Percentiles rank a stretch among this genome's conserved stretches.
Evolutionary conservation across 306 rosid species (phyloP).

Genomic region (Begonia masoniana): DNA sequence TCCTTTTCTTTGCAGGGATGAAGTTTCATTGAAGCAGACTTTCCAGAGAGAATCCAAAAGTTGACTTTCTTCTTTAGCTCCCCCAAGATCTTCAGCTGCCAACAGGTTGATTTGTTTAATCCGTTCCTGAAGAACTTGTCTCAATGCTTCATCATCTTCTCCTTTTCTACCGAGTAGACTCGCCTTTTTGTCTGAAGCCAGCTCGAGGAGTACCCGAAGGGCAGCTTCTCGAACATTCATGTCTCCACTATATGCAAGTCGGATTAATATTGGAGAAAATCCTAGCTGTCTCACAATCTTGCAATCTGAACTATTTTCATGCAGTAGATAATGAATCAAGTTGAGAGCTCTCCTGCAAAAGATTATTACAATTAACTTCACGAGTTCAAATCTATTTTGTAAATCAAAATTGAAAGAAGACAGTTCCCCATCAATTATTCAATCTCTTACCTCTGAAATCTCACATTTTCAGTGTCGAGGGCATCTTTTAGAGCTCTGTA

Average conservation of each 20-base stretch:
- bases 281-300: conserved; percentile 47
- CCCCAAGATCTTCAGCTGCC: conserved; percentile 74
- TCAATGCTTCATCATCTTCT: conserved; percentile 50
- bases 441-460: conserved; percentile 72
- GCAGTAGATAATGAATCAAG: conserved; percentile 63
- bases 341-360: conserved; percentile 78
- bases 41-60: conserved; percentile 81
- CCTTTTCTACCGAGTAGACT: conserved; percentile 8
- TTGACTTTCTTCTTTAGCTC: conserved; percentile 62
- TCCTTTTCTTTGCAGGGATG: conserved; percentile 61
- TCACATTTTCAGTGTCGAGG: conserved; percentile 53
- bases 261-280: conserved; percentile 57
- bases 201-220: conserved; percentile 57
- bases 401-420: too few species aligned
- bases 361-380: too few species aligned
- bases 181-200: conserved; percentile 26
- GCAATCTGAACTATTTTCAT: conserved; percentile 59
- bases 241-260: conserved; percentile 66
- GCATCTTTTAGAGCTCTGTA: conserved; percentile 77
- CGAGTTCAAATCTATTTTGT: too few species aligned
- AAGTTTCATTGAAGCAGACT: conserved; percentile 49
- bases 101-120: conserved; percentile 39
- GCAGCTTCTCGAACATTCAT: conserved; percentile 78
- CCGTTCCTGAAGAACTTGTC: conserved; percentile 65
- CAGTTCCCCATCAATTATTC: too few species aligned